Evolutionary conservation across 2,329 filamentous ascomycete genomes (phyloP).

Genomic region (Hypoxylon sp.): DNA sequence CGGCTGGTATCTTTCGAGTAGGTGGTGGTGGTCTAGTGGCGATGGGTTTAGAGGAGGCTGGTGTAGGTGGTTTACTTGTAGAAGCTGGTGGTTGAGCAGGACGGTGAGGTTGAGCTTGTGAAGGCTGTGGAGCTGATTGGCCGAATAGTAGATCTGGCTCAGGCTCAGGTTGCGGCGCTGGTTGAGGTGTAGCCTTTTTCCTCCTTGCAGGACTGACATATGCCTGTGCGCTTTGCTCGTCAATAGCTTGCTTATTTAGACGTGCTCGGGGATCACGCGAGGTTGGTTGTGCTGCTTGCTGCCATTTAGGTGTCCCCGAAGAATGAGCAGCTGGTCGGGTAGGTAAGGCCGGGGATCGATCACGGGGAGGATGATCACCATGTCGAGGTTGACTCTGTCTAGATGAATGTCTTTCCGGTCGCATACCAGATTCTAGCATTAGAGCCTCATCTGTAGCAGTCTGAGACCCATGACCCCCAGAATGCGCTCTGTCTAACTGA

Average conservation of each 20-base stretch:
- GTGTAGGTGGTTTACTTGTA: constrained; percentile 57
- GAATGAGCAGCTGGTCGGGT: constrained; percentile 60
- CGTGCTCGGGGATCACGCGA: constrained; percentile 69
- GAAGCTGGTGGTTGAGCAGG: constrained; percentile 55
- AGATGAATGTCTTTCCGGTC: constrained; percentile 64
- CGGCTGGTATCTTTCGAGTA: constrained; percentile 70
- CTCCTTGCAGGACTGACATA: constrained; percentile 90
- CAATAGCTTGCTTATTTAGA: constrained; percentile 79
- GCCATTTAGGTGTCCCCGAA: constrained; percentile 71
- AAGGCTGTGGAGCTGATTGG: constrained; percentile 56
- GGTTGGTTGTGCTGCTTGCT: constrained; percentile 64
- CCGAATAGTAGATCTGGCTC: constrained; percentile 77
- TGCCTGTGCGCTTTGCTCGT: constrained; percentile 84
- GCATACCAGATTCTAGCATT: constrained; percentile 79
- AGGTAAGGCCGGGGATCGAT: constrained; percentile 66
- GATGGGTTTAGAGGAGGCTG: constrained; percentile 61
- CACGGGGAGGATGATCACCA: constrained; percentile 55
- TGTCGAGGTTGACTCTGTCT: constrained; percentile 50
- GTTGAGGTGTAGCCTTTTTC: constrained; percentile 74
- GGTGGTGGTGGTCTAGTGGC: constrained; percentile 64
- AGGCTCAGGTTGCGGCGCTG: constrained; percentile 60
- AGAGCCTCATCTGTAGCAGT: constrained; percentile 79
- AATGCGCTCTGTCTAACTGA: constrained; percentile 61
- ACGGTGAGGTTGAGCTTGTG: constrained; percentile 43
- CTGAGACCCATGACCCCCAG: constrained; percentile 53